Base-by-base conservation (phyloP, 371 early-diverging fungal genomes). In the Mucor ambiguus region DNA sequence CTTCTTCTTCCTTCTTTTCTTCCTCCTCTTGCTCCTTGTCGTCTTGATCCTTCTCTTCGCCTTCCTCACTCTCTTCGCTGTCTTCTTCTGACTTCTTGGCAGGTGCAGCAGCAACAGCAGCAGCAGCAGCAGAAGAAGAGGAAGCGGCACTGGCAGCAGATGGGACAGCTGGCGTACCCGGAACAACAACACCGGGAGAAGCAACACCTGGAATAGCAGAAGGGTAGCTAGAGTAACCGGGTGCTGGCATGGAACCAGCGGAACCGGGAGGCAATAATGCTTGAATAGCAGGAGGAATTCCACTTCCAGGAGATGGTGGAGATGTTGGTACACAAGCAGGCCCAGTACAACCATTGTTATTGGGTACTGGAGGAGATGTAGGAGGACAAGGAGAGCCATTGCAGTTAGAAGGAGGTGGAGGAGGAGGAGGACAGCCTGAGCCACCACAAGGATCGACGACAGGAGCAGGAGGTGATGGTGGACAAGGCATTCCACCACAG, bases 11-110 rank as follows among this genome's bases (percentile, higher is more conserved):
- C 24, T 64, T 59, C 38, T 30, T 64, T 54, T 30, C 60, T 52
- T 60, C 60, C 2, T 52, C 33, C 2, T 61, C 43, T 37, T 60
- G 54, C n/a, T 61, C 58, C 43, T 61, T 32, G 8, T 64, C 18
- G 0, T 58, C 61, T 33, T 63, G n/a, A n/a, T 63, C 64, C n/a
- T 64, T 61, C 16, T 68, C 44, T 41, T 63, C 55, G 16, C 46
- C 37, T 24, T 38, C 49, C 52, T 61, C 61, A n/a, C 44, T 33
- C 1, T 20, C 48, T 49, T 61, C 49, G 10, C 24, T 24, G 7
- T 66, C 46, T 29, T 60, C 61, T 18, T 55, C 48, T 37, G 18
- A 18, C 20, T 61, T 58, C 20, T 61, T 58, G 37, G 16, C 46
- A 37, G 64, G 33, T 43, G 2, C 46, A 26, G 48, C 46, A 30